Conservation (phyloP, 257 asterid genomes). For the Nicotiana tabacum region DNA sequence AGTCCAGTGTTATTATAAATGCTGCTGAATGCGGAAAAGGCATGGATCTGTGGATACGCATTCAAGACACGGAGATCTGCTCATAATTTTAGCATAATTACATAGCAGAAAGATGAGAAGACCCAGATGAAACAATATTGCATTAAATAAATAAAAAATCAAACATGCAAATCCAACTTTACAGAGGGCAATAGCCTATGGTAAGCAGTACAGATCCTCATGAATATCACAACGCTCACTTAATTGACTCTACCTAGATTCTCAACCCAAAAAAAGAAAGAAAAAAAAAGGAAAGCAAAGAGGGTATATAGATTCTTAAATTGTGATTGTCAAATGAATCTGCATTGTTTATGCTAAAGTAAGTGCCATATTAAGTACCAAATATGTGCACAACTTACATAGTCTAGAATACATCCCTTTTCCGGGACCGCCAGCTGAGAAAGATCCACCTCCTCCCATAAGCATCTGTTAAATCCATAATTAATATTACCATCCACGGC, state of each 20-base stretch:
- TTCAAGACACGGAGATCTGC: constrained; percentile 80
- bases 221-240: neutral
- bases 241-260: neutral
- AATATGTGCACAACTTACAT: constrained; percentile 42
- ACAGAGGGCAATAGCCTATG: neutral
- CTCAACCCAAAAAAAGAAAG: neutral
- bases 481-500: neutral
- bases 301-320: neutral
- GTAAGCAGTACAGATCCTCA: neutral
- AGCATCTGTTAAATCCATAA: constrained; percentile 57
- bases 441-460: constrained; percentile 98
- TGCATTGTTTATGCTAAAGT: neutral
- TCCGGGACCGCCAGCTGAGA: constrained; percentile 97
- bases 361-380: neutral
- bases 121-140: neutral
- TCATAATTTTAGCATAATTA: constrained; percentile 14
- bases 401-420: constrained; percentile 95
- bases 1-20: constrained; percentile 55
- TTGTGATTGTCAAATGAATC: neutral
- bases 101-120: neutral
- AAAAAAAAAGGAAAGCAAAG: too few species aligned
- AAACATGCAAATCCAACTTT: neutral
- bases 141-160: neutral
- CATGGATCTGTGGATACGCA: constrained; percentile 57
- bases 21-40: constrained; percentile 68